Evolutionary conservation across 306 rosid species (phyloP), one percentile per base, ranked within the genome.

Genomic region (Cicer cuneatum): DNA sequence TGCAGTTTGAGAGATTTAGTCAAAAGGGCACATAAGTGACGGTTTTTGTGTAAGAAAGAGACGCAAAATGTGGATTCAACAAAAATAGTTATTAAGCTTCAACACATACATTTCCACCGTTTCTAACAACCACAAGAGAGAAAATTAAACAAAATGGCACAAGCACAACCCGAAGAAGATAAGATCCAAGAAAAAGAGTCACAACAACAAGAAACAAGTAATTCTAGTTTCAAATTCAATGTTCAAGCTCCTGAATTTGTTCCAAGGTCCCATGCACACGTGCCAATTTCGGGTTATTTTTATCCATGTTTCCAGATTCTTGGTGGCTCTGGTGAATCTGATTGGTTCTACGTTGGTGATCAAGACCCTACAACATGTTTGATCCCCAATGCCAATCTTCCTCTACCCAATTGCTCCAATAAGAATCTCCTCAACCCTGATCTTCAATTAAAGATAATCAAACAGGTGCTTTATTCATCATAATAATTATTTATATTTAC

Each of bases 201-300:
- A 43, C 29, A 21, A 21, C 29, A 21, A 21, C 81, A 83, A 65
- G 90, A 83, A 53, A 70, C 77, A 2, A 57, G 63, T 1, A 47
- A 73, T 59, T 56, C 74, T 0, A 56, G 86, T 35, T 94, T 92
- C 93, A 92, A 81, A 71, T 92, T 94, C 82, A 94, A 94, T 80
- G 96, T 90, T 1, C 95, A 90, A 76, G 97, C 99, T 7, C 96
- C 97, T 42, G 99, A 92, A 72, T 94, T 94, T n/a, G 92, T 94
- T 5, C 99, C 99, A 10, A 85, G 92, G 78, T 75, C 97, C 15
- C 94, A 86, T 7, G 7, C 93, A 42, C 96, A 90, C 74, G 38
- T 87, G 74, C 95, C 96, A 0, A 42, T 92, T 52, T 86, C 97
- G 0, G 89, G 95, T 57, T 94, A 90, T 83, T 85, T 79, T 79